phyloP scores from a whole-genome alignment of 352 stramenopile genomes.

The Globisporangium canariense region DNA sequence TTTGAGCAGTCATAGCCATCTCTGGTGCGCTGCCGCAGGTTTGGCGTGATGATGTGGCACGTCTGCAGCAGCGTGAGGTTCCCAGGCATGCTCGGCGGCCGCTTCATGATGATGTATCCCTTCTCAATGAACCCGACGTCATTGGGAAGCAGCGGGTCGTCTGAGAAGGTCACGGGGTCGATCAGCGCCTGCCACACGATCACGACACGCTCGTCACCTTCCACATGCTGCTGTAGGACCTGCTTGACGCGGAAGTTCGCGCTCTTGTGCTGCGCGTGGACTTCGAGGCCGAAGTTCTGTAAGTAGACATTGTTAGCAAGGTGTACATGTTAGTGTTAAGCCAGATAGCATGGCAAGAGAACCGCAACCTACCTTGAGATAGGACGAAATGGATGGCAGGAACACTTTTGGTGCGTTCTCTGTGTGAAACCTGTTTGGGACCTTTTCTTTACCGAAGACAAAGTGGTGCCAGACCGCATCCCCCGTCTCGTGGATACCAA shows the following conservation, averaged over 20 bases:
- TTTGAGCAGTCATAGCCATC: no score
- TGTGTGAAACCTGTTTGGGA: constrained; percentile 29
- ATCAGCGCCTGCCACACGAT: constrained; percentile 39
- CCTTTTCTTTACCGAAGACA: constrained; percentile 21
- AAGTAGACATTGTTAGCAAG: background rate
- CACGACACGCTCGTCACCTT: constrained; percentile 32
- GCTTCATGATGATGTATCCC: constrained; percentile 37
- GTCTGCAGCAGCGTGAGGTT: constrained; percentile 19
- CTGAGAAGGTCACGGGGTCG: constrained; percentile 44
- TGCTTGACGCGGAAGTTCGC: constrained; percentile 43
- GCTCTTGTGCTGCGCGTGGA: constrained; percentile 29
- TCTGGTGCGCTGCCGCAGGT: background rate
- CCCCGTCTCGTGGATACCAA: constrained; percentile 21
- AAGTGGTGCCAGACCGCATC: constrained; percentile 42
- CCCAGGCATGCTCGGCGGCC: constrained; percentile 2
- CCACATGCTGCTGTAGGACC: constrained; percentile 27
- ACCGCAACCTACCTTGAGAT: constrained; percentile 10
- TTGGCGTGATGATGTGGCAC: constrained; percentile 23
- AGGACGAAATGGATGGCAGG: constrained; percentile 12
- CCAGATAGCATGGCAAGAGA: background rate
- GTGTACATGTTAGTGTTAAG: background rate
- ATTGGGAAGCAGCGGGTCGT: constrained; percentile 28
- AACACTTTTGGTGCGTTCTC: constrained; percentile 25
- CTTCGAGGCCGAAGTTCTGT: constrained; percentile 30
- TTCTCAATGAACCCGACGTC: constrained; percentile 34